phyloP scores from a whole-genome alignment of 2,329 filamentous ascomycete species.

The Colletotrichum eleusines region DNA sequence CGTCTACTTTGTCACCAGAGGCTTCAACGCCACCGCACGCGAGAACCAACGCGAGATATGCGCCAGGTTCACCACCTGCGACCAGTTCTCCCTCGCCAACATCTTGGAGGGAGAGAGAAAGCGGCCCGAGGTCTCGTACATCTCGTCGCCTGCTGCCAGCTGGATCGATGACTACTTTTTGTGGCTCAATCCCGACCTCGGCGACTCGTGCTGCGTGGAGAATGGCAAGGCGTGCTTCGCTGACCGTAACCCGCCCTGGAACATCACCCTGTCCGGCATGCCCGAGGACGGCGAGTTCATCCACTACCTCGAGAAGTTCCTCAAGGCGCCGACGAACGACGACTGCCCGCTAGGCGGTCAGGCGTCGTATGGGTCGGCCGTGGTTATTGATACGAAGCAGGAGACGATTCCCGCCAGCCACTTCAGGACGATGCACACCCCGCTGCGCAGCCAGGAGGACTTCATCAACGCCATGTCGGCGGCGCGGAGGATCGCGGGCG shows the following conservation, averaged over 20 bases:
- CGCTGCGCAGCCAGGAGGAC: conserved; percentile 87
- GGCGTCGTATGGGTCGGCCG: conserved; percentile 86
- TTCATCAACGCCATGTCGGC: conserved; percentile 93
- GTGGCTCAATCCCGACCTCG: conserved; percentile 88
- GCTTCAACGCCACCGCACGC: conserved; percentile 82
- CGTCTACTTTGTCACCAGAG: conserved; percentile 92
- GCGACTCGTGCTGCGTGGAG: conserved; percentile 79
- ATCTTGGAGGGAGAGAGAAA: conserved; percentile 95
- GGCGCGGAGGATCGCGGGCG: conserved; percentile 86
- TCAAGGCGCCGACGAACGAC: conserved; percentile 81
- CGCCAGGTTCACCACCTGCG: conserved; percentile 89
- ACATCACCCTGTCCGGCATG: conserved; percentile 90
- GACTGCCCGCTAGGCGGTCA: conserved; percentile 90
- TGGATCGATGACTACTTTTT: conserved; percentile 95
- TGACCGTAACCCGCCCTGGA: conserved; percentile 84
- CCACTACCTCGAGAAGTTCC: conserved; percentile 85
- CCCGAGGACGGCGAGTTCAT: conserved; percentile 93
- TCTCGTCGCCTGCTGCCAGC: conserved; percentile 88
- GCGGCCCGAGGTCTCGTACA: conserved; percentile 86
- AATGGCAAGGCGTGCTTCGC: conserved; percentile 81
- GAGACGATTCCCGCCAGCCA: conserved; percentile 83
- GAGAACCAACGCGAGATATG: conserved; percentile 87
- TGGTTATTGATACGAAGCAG: conserved; percentile 79
- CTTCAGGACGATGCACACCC: conserved; percentile 91
- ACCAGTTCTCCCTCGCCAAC: conserved; percentile 86